These are phyloP conservation scores for Somion occarium DNA, from an alignment of 1,284 basidiomycete genomes.

Conservation along the genomic window DNA sequence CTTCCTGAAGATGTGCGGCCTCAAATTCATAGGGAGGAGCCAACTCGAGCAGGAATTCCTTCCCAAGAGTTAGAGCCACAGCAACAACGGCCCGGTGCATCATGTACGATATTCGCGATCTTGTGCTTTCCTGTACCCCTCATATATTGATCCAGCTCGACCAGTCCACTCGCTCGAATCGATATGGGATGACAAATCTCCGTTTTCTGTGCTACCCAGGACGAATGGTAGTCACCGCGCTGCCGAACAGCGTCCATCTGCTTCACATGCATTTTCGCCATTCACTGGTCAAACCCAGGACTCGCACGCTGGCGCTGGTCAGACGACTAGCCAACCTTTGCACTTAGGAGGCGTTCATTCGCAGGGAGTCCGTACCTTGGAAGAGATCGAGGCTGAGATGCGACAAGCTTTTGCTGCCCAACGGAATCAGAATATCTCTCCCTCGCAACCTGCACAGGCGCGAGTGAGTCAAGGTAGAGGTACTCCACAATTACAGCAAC, in stretches of 20 bases:
- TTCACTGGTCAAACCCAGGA: slow-evolving; percentile 11
- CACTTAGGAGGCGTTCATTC: slow-evolving; percentile 19
- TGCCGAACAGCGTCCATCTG: slow-evolving; percentile 18
- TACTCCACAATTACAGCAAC: slow-evolving; percentile 10
- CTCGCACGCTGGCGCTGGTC: background rate
- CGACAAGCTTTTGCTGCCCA: slow-evolving; percentile 48
- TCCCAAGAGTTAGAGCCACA: no score
- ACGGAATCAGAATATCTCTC: slow-evolving; percentile 19
- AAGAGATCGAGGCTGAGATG: slow-evolving; percentile 96
- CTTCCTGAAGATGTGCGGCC: slow-evolving; percentile 29
- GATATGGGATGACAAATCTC: slow-evolving; percentile 76
- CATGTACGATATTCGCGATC: slow-evolving; percentile 28
- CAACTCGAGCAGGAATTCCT: slow-evolving; percentile 1
- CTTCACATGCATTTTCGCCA: slow-evolving; percentile 17
- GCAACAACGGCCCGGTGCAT: slow-evolving; percentile 19
- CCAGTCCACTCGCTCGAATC: slow-evolving; percentile 56
- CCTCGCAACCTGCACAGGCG: slow-evolving; percentile 19
- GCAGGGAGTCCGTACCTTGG: slow-evolving; percentile 68
- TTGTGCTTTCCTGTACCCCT: slow-evolving; percentile 26
- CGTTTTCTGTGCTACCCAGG: slow-evolving; percentile 63
- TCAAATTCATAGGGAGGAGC: slow-evolving; percentile 1
- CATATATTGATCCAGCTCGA: slow-evolving; percentile 30
- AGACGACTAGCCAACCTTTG: slow-evolving; percentile 10
- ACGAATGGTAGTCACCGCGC: slow-evolving; percentile 40
- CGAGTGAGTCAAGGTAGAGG: slow-evolving; percentile 33